Evolutionary conservation across 1,139 yeast genomes (phyloP).

Genomic region (Zygosaccharomyces sapae): DNA sequence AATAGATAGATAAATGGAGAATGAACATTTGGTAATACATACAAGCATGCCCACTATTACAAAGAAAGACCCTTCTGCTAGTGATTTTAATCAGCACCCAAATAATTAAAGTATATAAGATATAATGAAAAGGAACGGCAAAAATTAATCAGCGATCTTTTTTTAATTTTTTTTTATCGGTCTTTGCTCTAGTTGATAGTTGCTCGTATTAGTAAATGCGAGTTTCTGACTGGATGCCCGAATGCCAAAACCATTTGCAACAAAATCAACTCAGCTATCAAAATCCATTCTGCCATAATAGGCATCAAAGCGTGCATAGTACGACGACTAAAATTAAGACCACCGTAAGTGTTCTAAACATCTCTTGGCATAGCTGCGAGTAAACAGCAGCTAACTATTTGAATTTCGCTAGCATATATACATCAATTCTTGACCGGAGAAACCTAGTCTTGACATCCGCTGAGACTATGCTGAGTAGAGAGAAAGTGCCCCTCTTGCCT

Average conservation of each 20-base stretch:
- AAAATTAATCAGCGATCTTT: background rate
- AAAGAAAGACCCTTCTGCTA: no score
- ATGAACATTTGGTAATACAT: background rate
- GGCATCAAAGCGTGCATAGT: constrained; percentile 1
- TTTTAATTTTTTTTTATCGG: background rate
- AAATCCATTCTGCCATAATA: background rate
- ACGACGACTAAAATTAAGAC: constrained; percentile 1
- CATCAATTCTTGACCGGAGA: background rate
- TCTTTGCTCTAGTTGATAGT: background rate
- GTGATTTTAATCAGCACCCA: no score
- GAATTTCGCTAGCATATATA: background rate
- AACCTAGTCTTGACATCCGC: background rate
- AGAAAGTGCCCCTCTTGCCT: background rate
- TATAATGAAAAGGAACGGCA: background rate
- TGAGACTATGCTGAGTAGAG: background rate
- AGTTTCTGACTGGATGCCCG: background rate
- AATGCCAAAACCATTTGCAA: constrained; percentile 1
- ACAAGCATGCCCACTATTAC: no score
- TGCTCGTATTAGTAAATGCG: background rate
- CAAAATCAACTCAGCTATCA: background rate
- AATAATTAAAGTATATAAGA: background rate
- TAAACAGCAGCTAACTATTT: no score
- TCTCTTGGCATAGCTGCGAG: background rate
- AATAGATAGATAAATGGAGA: no score
- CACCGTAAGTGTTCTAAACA: constrained; percentile 2